Base-by-base conservation (phyloP, 176 grass and related monocot genomes). In the Thalia dealbata region DNA sequence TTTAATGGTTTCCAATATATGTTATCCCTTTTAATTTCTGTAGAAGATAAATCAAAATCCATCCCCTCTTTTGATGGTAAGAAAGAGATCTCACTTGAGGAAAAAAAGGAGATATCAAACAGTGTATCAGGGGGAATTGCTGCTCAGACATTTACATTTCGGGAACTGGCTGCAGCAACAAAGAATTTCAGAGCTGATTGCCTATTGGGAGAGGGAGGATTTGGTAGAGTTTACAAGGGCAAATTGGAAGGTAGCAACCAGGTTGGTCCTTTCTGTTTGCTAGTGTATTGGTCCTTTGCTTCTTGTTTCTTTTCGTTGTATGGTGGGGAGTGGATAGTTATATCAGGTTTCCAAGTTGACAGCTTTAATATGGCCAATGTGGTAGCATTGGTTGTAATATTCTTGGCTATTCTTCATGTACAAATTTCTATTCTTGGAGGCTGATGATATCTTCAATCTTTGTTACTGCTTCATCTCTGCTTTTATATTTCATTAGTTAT, bases 201-300 rank as follows among this genome's bases (percentile, higher is more conserved):
- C 73, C 84, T 95, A 35, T 73, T 90, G 1, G 91, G 91, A 43
- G 91, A 87, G 32, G 91, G 91, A 16, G 87, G 91, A 13, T 95
- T 95, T 46, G 91, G 91, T 66, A 77, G 82, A 68, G 91, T 90
- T 66, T 87, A 95, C 64, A 95, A 87, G 84, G 91, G 84, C 18
- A 80, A 70, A 26, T 75, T 95, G 16, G 82, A 95, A 75, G 81
- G 62, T 54, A 73, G 82, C 71, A 83, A 85, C 79, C 84, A 95
- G 84, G 91, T 89, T 13, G 28, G 69, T 51, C 52, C 46, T 14
- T 50, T 10, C 22, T 52, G 14, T 52, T 13, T 16, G 10, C 6
- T 26, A 66, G n/a, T n/a, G n/a, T n/a, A n/a, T n/a, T n/a, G n/a
- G 24, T 29, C 28, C 14, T 15, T 16, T 18, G 7, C 29, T 71